Conservation (phyloP, 129 eudicot genomes). For the Heracleum sosnowskyi region DNA sequence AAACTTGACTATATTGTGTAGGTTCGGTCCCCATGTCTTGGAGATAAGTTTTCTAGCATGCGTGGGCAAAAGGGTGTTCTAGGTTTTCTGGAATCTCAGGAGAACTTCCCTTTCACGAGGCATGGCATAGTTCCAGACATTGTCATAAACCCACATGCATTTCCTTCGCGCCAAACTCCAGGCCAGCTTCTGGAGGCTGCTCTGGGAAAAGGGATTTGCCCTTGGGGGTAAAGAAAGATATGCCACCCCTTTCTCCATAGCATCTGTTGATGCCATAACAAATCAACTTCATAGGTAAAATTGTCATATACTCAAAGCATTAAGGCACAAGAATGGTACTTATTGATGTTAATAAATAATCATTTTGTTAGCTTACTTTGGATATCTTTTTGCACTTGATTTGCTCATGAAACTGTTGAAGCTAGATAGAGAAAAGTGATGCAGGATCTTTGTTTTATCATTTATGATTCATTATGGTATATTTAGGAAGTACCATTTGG, state of each 20-base stretch:
- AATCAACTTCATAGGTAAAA: slow-evolving; percentile 76
- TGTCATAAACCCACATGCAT: slow-evolving; percentile 87
- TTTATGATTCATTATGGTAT: no score
- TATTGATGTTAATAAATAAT: background rate
- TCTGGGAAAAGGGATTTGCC: slow-evolving; percentile 71
- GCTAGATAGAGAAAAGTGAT: background rate
- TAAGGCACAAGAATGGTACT: background rate
- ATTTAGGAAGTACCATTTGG: background rate
- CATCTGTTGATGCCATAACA: slow-evolving; percentile 60
- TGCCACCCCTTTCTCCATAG: slow-evolving; percentile 84
- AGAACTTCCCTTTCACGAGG: no score
- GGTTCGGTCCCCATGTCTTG: no score
- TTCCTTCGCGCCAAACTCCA: slow-evolving; percentile 86
- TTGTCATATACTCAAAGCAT: background rate
- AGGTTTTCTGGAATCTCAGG: no score
- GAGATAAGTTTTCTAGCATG: no score
- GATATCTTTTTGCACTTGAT: background rate
- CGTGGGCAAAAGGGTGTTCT: no score
- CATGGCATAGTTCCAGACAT: no score
- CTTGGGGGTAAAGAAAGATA: slow-evolving; percentile 62
- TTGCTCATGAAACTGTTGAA: background rate
- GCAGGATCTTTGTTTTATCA: background rate
- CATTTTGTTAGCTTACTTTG: background rate
- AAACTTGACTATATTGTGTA: no score
- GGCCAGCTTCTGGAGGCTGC: slow-evolving; percentile 91